A percentile compares a stretch with the other conserved stretches of the same genome.
These are phyloP conservation scores for Bromus sterilis DNA, from an alignment of 176 grass and related monocot genomes.

Conservation along the genomic window DNA sequence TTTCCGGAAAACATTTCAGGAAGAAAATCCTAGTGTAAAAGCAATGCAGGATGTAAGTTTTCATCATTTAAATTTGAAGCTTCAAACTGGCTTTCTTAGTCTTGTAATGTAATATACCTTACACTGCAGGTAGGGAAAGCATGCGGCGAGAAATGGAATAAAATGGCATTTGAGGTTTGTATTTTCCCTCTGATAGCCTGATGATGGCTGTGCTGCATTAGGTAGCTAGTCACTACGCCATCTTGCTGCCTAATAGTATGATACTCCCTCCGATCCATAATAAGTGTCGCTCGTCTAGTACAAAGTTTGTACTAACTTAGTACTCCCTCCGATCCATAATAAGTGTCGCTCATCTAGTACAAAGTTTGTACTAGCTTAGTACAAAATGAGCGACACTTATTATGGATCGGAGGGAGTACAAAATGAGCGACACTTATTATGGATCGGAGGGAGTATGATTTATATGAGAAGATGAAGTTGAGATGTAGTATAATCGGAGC, in stretches of 20 bases:
- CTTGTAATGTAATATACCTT: slow-evolving; percentile 25
- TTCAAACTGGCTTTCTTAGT: slow-evolving; percentile 12
- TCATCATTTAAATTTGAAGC: slow-evolving; percentile 5
- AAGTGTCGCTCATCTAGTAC: too few species aligned
- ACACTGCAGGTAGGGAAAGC: slow-evolving; percentile 79
- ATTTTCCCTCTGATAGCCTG: neutral
- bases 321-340: too few species aligned
- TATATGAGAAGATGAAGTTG: neutral
- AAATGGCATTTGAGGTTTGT: slow-evolving; percentile 83
- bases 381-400: too few species aligned
- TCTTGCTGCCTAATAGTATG: neutral
- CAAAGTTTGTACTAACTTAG: too few species aligned
- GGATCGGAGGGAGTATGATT: too few species aligned
- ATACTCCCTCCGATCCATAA: too few species aligned
- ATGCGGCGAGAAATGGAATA: slow-evolving; percentile 89
- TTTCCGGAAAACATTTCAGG: slow-evolving; percentile 62
- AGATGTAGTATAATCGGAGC: neutral
- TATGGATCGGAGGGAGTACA: too few species aligned
- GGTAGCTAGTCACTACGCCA: neutral
- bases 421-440: too few species aligned
- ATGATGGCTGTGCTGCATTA: slow-evolving; percentile 13
- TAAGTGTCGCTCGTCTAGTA: too few species aligned
- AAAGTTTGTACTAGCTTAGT: too few species aligned
- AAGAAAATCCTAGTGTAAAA: slow-evolving; percentile 86
- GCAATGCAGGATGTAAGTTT: slow-evolving; percentile 76